Evolutionary conservation across 352 stramenopile species (phyloP), one percentile per base, ranked within the genome.

Genomic region (Globisporangium nagaii): DNA sequence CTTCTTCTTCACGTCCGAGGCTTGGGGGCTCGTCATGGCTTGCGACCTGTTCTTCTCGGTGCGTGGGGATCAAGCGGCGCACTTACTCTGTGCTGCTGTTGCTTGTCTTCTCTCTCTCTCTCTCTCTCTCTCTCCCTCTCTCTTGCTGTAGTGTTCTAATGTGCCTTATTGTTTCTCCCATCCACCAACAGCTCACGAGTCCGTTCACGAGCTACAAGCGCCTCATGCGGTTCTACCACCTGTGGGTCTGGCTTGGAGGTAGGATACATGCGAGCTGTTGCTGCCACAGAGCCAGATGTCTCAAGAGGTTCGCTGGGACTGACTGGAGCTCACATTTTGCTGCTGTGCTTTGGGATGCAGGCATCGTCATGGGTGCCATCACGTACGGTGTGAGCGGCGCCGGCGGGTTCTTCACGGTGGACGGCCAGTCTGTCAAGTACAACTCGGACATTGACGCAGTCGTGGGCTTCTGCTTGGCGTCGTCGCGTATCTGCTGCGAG

Each of bases 201-300:
- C 85, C 85, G 8, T 95, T 95, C 60, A 95, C 84, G 49, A 93
- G 82, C 60, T 95, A 95, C 68, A 95, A 95, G 59, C 73, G 82
- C 28, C 71, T 91, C 58, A 93, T 95, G 83, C 84, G 84, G 42
- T 93, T 93, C 49, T 95, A 95, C 51, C 81, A 95, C 53, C 32
- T 91, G 13, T 93, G 84, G 82, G 75, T 87, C 19, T 95, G 83
- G 85, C 60, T 89, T 5, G 80, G 82, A 34, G 84, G 65, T 72
- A 49, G 17, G 50, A 44, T 39, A 12, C 19, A 15, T 6, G 6
- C 6, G 6, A 11, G 37, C n/a, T n/a, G n/a, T n/a, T 43, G 19
- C 8, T 27, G 7, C 2, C 19, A 3, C 8, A 25, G 15, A 25
- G 37, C n/a, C n/a, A 43, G 9, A 17, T 10, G n/a, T 40, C 5